Conservation (phyloP, 1,139 yeast genomes). For the Candida sanyaensis region DNA sequence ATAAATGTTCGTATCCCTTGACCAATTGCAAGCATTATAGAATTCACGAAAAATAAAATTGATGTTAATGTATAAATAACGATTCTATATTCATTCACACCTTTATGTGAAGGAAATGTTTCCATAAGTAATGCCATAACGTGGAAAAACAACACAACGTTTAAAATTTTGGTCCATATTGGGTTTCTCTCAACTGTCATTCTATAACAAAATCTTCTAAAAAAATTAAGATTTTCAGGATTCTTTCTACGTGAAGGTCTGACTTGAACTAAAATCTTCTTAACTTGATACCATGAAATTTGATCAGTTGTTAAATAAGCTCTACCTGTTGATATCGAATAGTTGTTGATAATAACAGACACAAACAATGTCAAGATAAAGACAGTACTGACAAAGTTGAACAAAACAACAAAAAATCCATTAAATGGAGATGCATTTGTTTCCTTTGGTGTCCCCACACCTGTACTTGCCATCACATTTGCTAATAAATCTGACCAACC, state of each 20-base stretch:
- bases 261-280: constrained; percentile 66
- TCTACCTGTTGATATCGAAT: constrained; percentile 79
- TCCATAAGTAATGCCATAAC: constrained; percentile 64
- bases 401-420: constrained; percentile 72
- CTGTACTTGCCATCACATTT: constrained; percentile 74
- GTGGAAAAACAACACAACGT: constrained; percentile 55
- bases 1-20: constrained; percentile 56
- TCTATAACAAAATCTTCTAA: constrained; percentile 49
- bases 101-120: constrained; percentile 49
- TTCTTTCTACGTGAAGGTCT: constrained; percentile 68
- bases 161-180: constrained; percentile 44
- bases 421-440: constrained; percentile 64
- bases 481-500: constrained; percentile 87
- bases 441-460: constrained; percentile 59
- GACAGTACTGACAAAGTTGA: constrained; percentile 77
- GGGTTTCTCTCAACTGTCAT: constrained; percentile 54
- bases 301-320: constrained; percentile 85
- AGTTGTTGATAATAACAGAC: constrained; percentile 85
- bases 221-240: constrained; percentile 30
- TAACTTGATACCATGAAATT: constrained; percentile 84
- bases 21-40: constrained; percentile 54
- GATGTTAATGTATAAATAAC: constrained; percentile 52
- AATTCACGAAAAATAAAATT: constrained; percentile 45
- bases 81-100: constrained; percentile 37
- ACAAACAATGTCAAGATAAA: constrained; percentile 87